phyloP scores from a whole-genome alignment of 2,329 filamentous ascomycete genomes.

The Thelonectria blattea region DNA sequence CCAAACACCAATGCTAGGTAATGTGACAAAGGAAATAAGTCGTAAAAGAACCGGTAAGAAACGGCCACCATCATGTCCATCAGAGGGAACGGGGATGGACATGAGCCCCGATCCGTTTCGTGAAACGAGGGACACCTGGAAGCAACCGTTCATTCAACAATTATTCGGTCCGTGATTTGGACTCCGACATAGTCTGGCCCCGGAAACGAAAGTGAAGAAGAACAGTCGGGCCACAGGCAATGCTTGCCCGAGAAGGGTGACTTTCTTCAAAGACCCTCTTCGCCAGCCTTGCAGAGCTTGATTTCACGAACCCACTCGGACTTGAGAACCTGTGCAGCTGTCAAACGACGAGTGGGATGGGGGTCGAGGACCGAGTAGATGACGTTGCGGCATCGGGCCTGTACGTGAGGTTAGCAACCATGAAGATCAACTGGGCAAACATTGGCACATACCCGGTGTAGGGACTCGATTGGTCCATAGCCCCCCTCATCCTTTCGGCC shows the following conservation, averaged over 20 bases:
- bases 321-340: constrained; percentile 93
- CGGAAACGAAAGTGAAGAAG: not conserved
- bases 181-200: not conserved
- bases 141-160: constrained; percentile 3
- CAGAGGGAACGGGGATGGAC: constrained; percentile 23
- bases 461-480: constrained; percentile 93
- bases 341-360: constrained; percentile 89
- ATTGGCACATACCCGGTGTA: constrained; percentile 79
- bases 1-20: constrained; percentile 45
- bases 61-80: constrained; percentile 36
- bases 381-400: constrained; percentile 97
- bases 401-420: constrained; percentile 21
- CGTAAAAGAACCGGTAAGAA: constrained; percentile 14
- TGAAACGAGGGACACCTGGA: constrained; percentile 13
- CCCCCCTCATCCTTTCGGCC: constrained; percentile 93
- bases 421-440: not conserved
- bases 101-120: constrained; percentile 25
- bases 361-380: constrained; percentile 99
- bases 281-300: constrained; percentile 93
- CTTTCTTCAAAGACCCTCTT: constrained; percentile 79
- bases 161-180: constrained; percentile 1
- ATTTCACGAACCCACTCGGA: constrained; percentile 99
- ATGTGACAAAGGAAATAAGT: constrained; percentile 37
- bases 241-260: not conserved
- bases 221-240: not conserved